Evolutionary conservation across 164 flowering plant genomes (phyloP).

Genomic region (Echeveria elegans): DNA sequence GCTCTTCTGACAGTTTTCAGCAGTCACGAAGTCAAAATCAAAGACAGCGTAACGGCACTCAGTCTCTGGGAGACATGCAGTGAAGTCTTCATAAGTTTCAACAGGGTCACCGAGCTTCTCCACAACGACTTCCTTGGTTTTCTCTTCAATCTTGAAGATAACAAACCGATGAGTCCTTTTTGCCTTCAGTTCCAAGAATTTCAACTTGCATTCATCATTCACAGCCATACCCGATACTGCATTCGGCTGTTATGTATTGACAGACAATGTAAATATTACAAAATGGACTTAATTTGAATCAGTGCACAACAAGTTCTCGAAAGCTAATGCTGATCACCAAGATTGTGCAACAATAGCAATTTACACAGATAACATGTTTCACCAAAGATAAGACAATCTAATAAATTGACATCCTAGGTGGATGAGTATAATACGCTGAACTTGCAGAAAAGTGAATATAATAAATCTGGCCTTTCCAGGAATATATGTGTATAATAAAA

Average conservation of each 20-base stretch:
- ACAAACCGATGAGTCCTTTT: constrained; percentile 59
- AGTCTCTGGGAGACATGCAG: neutral
- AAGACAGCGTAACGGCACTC: neutral
- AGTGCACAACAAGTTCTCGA: no score
- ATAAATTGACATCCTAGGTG: no score
- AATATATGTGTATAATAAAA: no score
- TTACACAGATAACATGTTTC: no score
- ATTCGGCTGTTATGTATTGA: constrained; percentile 51
- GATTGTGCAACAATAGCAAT: no score
- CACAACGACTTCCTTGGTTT: constrained; percentile 55
- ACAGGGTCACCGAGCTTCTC: constrained; percentile 60
- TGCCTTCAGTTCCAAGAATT: constrained; percentile 58
- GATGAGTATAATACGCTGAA: no score
- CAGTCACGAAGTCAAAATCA: neutral
- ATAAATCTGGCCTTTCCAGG: no score
- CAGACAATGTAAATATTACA: no score
- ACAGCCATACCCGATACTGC: constrained; percentile 70
- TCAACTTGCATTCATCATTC: constrained; percentile 65
- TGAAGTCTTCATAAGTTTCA: constrained; percentile 13
- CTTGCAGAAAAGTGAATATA: no score
- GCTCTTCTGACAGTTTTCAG: neutral
- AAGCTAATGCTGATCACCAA: no score
- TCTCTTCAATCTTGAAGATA: constrained; percentile 61
- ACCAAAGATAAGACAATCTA: no score
- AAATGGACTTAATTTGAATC: no score